Conservation (phyloP, 108 stramenopile genomes). For the Nitzschia sp. region DNA sequence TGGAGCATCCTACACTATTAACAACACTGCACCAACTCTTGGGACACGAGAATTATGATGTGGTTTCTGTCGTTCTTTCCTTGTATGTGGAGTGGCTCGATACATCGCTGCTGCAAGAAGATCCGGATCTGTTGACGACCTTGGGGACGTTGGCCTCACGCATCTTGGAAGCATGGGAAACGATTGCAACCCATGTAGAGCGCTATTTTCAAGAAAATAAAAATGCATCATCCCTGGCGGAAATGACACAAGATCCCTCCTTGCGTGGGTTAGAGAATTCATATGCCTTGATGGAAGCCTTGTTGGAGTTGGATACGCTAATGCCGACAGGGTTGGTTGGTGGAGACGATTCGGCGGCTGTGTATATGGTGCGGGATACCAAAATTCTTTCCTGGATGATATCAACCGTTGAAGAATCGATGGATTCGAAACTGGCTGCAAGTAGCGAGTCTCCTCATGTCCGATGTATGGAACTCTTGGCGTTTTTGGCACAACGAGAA, state of each 20-base stretch:
- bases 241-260: conserved; percentile 45
- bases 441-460: conserved; percentile 10
- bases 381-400: conserved; percentile 67
- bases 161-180: conserved; percentile 39
- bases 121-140: conserved; percentile 4
- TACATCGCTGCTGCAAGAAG: conserved; percentile 40
- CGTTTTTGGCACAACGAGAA: conserved; percentile 62
- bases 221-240: conserved; percentile 2
- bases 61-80: conserved; percentile 53
- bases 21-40: conserved; percentile 40
- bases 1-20: conserved; percentile 28
- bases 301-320: conserved; percentile 63
- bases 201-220: conserved; percentile 21
- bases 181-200: conserved; percentile 36
- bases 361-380: conserved; percentile 49
- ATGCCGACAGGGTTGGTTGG: conserved; percentile 12
- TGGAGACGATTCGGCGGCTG: conserved; percentile 44
- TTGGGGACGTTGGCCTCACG: conserved; percentile 20
- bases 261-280: conserved; percentile 62
- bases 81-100: conserved; percentile 74
- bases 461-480: conserved; percentile 50
- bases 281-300: conserved; percentile 58
- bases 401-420: conserved; percentile 35
- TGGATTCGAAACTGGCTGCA: conserved; percentile 15
- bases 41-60: conserved; percentile 67